phyloP scores from a whole-genome alignment of 2,329 filamentous ascomycete species.

The Pseudogymnoascus sp. region DNA sequence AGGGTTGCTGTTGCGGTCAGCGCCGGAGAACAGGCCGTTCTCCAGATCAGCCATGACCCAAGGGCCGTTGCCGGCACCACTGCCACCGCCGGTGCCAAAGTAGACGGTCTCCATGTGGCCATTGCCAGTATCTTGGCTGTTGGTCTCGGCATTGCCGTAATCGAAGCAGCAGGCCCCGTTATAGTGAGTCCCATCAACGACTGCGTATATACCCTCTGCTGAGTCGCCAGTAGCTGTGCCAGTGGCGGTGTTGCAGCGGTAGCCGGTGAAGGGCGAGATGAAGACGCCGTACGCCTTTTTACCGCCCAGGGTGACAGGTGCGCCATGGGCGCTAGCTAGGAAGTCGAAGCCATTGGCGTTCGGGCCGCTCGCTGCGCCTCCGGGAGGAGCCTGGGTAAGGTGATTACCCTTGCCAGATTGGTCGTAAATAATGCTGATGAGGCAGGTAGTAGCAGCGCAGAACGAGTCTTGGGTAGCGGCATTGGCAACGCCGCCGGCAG shows the following conservation, averaged over 20 bases:
- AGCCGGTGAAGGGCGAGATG: slow-evolving; percentile 53
- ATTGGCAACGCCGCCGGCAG: slow-evolving; percentile 56
- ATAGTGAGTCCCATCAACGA: slow-evolving; percentile 54
- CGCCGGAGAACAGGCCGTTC: slow-evolving; percentile 55
- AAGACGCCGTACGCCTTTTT: slow-evolving; percentile 59
- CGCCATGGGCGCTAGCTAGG: slow-evolving; percentile 50
- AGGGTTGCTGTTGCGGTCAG: slow-evolving; percentile 37
- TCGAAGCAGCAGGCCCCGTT: slow-evolving; percentile 47
- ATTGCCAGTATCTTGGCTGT: slow-evolving; percentile 43
- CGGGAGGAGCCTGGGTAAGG: slow-evolving; percentile 54
- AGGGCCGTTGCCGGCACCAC: slow-evolving; percentile 48
- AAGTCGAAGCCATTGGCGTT: slow-evolving; percentile 52
- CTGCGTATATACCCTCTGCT: slow-evolving; percentile 53
- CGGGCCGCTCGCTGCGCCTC: slow-evolving; percentile 46
- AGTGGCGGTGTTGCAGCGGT: slow-evolving; percentile 49
- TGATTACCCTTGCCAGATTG: slow-evolving; percentile 57
- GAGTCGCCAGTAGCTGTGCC: slow-evolving; percentile 49
- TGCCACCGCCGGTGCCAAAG: slow-evolving; percentile 46
- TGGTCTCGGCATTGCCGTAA: slow-evolving; percentile 48
- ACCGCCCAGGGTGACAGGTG: slow-evolving; percentile 53
- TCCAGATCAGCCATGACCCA: slow-evolving; percentile 62
- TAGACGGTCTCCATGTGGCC: slow-evolving; percentile 64
- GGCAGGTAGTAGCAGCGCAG: slow-evolving; percentile 52
- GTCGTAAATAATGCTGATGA: slow-evolving; percentile 59
- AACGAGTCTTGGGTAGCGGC: slow-evolving; percentile 54